Base-by-base conservation (phyloP, 768 basidiomycete species). In the Collybiopsis confluens region DNA sequence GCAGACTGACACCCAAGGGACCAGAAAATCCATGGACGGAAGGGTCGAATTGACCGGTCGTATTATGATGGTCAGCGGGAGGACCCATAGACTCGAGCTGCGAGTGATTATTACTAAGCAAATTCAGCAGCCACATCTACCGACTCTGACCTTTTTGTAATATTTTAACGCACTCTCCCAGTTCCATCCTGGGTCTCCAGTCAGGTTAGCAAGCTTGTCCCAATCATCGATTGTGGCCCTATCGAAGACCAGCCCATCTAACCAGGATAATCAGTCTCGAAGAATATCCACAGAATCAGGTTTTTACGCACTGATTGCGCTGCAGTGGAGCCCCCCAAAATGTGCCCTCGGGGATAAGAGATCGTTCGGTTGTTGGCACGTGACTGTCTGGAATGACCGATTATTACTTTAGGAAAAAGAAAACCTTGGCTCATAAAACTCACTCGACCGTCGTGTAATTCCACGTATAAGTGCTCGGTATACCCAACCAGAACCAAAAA, bases 131-230 rank as follows among this genome's bases (percentile, higher is more conserved):
- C 38, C 28, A 20, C 51, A 28, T 33, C 20, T 13, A 30, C 10
- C 28, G 36, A 27, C 23, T 24, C 40, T 9, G 23, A 65, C 67
- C 58, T 62, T 65, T 33, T 53, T 49, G 50, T 60, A 56, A 36
- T 62, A 68, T 4, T 61, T 58, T 24, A 60, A 44, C 27, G 68
- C 33, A n/a, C 30, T 45, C 18, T 67, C 54, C 68, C 68, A 69
- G 4, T 61, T 61, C 68, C 68, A 69, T 6, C 67, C 63, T 2
- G 27, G 36, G 52, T 68, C 67, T 4, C 60, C 61, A 5, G 62
- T 59, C n/a, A 63, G 45, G 6, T 50, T 42, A 4, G 68, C 68
- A 28, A 48, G 61, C 13, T 60, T 58, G 43, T 67, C 61, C 23
- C 47, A 68, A 44, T 67, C 65, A 15, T 67, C 62, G 13, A 50